Evolutionary conservation across 208 protist species (phyloP).

Genomic region (Herpetomonas samuelpessoai): DNA sequence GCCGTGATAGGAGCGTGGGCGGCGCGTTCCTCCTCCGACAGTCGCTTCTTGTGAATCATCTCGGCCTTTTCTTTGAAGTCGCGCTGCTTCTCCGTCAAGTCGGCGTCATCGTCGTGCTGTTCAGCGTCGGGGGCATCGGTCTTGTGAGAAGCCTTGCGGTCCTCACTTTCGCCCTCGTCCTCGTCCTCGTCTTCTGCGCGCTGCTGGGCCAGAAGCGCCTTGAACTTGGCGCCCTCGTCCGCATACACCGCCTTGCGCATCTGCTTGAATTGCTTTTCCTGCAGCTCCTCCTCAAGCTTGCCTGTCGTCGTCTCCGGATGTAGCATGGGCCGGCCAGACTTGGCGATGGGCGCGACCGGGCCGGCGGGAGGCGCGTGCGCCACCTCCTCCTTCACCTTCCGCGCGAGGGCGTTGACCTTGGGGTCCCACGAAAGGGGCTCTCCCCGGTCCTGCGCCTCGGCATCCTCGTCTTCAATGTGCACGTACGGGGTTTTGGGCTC

Average conservation of each 20-base stretch:
- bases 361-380: constrained; percentile 18
- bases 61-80: background rate
- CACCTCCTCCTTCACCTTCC: constrained; percentile 56
- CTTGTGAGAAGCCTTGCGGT: background rate
- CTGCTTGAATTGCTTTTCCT: constrained; percentile 57
- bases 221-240: constrained; percentile 85
- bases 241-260: constrained; percentile 87
- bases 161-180: constrained; percentile 18
- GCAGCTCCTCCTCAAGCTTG: constrained; percentile 45
- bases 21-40: no score
- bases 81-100: background rate
- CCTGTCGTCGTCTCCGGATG: constrained; percentile 43
- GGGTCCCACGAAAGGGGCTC: constrained; percentile 53
- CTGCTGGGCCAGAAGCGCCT: constrained; percentile 37
- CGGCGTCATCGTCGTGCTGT: background rate
- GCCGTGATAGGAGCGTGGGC: no score
- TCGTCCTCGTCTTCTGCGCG: constrained; percentile 36
- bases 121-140: background rate
- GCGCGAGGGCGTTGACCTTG: constrained; percentile 56
- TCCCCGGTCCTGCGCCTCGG: constrained; percentile 19
- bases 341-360: constrained; percentile 45
- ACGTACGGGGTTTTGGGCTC: constrained; percentile 87
- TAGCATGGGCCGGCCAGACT: constrained; percentile 66
- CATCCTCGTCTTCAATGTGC: constrained; percentile 47
- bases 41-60: background rate